phyloP scores from a whole-genome alignment of 257 asterid species.

The Penstemon davidsonii region DNA sequence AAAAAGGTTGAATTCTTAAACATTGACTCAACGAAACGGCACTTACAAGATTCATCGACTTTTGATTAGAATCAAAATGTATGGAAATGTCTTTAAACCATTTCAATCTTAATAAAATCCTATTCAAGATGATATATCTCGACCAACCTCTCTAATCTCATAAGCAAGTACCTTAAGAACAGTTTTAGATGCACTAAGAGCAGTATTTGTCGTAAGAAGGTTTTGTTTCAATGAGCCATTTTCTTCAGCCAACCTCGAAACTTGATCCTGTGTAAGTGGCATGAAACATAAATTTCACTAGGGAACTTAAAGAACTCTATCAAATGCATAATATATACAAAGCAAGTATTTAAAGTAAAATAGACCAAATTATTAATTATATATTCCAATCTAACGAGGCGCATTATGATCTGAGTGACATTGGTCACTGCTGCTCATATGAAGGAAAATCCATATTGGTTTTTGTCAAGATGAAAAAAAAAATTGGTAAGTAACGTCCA shows the following conservation, averaged over 20 bases:
- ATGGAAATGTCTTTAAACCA: slow-evolving; percentile 16
- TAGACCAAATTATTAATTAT: slow-evolving; percentile 8
- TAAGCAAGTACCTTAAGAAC: slow-evolving; percentile 52
- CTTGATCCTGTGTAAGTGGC: slow-evolving; percentile 60
- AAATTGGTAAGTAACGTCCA: neutral
- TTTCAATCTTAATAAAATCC: slow-evolving; percentile 6
- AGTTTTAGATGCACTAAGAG: slow-evolving; percentile 57
- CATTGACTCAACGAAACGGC: neutral
- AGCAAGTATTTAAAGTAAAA: slow-evolving; percentile 17
- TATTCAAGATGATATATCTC: slow-evolving; percentile 8
- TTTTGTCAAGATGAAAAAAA: slow-evolving; percentile 1
- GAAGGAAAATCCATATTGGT: neutral
- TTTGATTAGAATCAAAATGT: slow-evolving; percentile 13
- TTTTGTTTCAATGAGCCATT: slow-evolving; percentile 76
- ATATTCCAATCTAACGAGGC: slow-evolving; percentile 9
- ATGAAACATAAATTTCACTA: slow-evolving; percentile 1
- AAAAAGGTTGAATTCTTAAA: neutral
- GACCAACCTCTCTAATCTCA: slow-evolving; percentile 21
- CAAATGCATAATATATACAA: slow-evolving; percentile 8
- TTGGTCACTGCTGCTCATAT: slow-evolving; percentile 3
- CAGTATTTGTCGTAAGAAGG: slow-evolving; percentile 53
- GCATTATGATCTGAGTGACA: slow-evolving; percentile 1
- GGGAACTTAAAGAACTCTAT: slow-evolving; percentile 14
- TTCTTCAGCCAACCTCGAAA: slow-evolving; percentile 72
- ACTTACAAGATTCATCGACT: slow-evolving; percentile 11